Percentiles rank a stretch among this genome's conserved stretches.
Conservation (phyloP, 1,284 basidiomycete genomes). For the Apiotrichum montevideense region DNA sequence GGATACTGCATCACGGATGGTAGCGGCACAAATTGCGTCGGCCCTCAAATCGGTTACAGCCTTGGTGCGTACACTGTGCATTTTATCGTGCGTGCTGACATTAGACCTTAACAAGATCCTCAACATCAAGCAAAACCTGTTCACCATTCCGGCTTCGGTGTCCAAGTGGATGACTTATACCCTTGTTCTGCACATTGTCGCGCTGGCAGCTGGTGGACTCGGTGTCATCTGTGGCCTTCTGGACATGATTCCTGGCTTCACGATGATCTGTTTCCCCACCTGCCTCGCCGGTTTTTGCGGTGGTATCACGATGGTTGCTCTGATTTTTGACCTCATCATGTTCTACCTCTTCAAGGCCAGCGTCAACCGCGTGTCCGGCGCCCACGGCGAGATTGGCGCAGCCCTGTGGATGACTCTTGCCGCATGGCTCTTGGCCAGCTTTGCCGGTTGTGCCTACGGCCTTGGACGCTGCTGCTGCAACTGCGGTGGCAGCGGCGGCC, state of each 20-base stretch:
- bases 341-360: slow-evolving; percentile 76
- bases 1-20: slow-evolving; percentile 64
- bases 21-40: slow-evolving; percentile 61
- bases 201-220: slow-evolving; percentile 62
- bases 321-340: slow-evolving; percentile 76
- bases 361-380: slow-evolving; percentile 62
- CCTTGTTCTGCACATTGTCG: slow-evolving; percentile 79
- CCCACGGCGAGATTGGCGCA: slow-evolving; percentile 66
- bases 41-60: slow-evolving; percentile 70
- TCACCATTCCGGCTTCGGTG: slow-evolving; percentile 58
- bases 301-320: slow-evolving; percentile 64
- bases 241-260: slow-evolving; percentile 75
- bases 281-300: slow-evolving; percentile 71
- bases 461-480: slow-evolving; percentile 77
- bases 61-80: slow-evolving; percentile 56
- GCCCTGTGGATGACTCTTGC: slow-evolving; percentile 80
- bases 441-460: slow-evolving; percentile 76
- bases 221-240: slow-evolving; percentile 71
- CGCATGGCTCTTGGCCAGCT: slow-evolving; percentile 72
- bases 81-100: background rate
- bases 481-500: slow-evolving; percentile 60
- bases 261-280: slow-evolving; percentile 75
- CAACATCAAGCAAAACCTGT: slow-evolving; percentile 53
- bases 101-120: slow-evolving; percentile 73
- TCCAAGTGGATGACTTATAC: slow-evolving; percentile 87